A percentile compares a stretch with the other conserved stretches of the same genome.
Conservation (phyloP, 768 basidiomycete species). For the Ramaria sp. region DNA sequence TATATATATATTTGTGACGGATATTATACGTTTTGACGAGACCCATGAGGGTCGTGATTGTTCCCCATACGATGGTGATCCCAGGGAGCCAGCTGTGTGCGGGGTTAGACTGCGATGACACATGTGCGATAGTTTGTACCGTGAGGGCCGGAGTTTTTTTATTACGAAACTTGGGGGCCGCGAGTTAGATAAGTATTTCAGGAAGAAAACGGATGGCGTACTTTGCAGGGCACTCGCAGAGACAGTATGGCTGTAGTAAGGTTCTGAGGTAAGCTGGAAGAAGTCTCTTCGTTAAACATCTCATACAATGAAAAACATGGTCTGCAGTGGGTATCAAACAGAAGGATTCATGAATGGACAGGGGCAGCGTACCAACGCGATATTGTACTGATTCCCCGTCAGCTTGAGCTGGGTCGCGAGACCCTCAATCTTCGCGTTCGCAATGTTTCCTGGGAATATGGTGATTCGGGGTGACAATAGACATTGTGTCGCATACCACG, state of each 20-base stretch:
- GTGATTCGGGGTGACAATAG: too few species aligned
- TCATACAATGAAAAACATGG: too few species aligned
- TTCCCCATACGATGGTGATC: conserved; percentile 50
- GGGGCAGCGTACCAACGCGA: neutral
- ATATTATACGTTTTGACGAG: conserved; percentile 46
- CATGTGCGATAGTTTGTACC: conserved; percentile 21
- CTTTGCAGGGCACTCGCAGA: conserved; percentile 65
- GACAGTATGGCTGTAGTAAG: conserved; percentile 38
- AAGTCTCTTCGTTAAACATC: too few species aligned
- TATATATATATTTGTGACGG: neutral
- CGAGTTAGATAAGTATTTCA: too few species aligned
- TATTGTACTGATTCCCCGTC: conserved; percentile 1
- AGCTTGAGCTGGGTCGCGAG: conserved; percentile 23
- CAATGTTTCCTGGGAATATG: conserved; percentile 25
- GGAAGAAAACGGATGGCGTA: conserved; percentile 18
- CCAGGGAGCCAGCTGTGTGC: conserved; percentile 38
- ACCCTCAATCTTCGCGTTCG: conserved; percentile 42
- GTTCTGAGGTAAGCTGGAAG: neutral
- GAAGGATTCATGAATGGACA: too few species aligned
- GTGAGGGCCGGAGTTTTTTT: conserved; percentile 55
- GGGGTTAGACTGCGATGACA: neutral
- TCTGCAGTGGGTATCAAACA: too few species aligned
- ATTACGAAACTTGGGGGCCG: conserved; percentile 31
- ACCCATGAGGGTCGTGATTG: conserved; percentile 44
- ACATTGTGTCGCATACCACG: conserved; percentile 14